Base-by-base conservation (phyloP, 345 rosid genomes). In the Odontarrhena argentea region DNA sequence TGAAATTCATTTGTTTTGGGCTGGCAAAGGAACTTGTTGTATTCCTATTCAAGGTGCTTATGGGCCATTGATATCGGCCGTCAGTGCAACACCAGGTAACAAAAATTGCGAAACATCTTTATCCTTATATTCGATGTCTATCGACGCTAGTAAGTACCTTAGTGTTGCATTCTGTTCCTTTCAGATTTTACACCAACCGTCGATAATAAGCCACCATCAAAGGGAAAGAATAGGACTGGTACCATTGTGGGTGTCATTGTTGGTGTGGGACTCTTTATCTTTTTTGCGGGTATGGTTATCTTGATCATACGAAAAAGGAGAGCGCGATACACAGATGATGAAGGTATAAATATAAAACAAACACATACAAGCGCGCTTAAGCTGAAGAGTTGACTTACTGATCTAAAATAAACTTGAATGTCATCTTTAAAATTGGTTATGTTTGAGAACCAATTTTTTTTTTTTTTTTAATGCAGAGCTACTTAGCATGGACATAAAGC, bases 131-230 rank as follows among this genome's bases (percentile, higher is more conserved):
- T 25, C 59, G 18, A n/a, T 4, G 3, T 46, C 35, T n/a, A 0
- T 9, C 10, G 14, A 36, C 56, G 57, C 14, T 63, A 34, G 32
- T 8, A 34, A 34, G 44, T 37, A 40, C 54, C 25, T 47, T 15
- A 36, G 18, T 56, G 38, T 59, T 46, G 37, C 46, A 25, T 36
- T 1, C 47, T 42, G 28, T 40, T 57, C n/a, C 32, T 0, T 68
- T 56, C 79, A 86, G 89, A 84, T 76, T 89, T 89, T 60, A 42
- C 0, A 56, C 87, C 93, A 34, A 79, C 84, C 41, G 86, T 85
- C 4, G 74, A 68, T 30, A 79, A 82, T 76, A 81, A 28, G 3
- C 77, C 77, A 12, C 83, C 86, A 34, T 61, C 57, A 41, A 55
- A 12, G 18, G 54, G 54, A 37, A 42, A 57, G 9, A 41, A 8